Base-by-base conservation (phyloP, 2,329 filamentous ascomycete species). In the Monilinia fructigena region DNA sequence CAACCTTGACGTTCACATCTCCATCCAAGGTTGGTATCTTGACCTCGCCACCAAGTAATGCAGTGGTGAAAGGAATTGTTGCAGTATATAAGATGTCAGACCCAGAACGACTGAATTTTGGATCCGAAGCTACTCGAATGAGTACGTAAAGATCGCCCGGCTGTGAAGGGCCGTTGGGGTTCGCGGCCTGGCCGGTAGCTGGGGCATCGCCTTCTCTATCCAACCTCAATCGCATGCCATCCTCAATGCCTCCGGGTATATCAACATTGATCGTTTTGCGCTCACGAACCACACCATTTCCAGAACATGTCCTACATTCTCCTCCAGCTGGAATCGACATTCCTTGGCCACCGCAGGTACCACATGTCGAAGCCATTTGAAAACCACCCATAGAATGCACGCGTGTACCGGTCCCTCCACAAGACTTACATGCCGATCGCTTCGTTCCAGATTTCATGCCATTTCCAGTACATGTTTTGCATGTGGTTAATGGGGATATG, bases 381-480 rank as follows among this genome's bases (percentile, higher is more conserved):
- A 99, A 98, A 31, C 93, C 93, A 64, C 93, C 93, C 85, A 97
- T 90, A 75, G 92, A 89, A 78, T 96, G 92, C 59, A 98, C 89
- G 66, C 91, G 85, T 48, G 90, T 91, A 61, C 95, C 95, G 1
- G 92, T 92, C 20, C 95, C 95, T 68, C 90, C 89, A 77, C 95
- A 99, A 63, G 85, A 82, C 76, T 87, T 88, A 79, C 95, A 99
- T 69, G 87, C 82, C 31, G 86, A 82, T 72, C 88, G 84, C 78
- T 90, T 87, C 16, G 89, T 85, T 14, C 94, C 94, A 67, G 87
- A 78, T 81, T 97, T 98, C 77, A 98, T 74, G 0, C 95, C 95
- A 72, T 84, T 91, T 60, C 95, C 95, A 16, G 83, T 82, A 75
- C 95, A 99, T 16, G 92, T 93, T 71, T 87, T 86, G 76, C 95